Evolutionary conservation across 331 rosid species (phyloP).

Genomic region (Malus hybrid): DNA sequence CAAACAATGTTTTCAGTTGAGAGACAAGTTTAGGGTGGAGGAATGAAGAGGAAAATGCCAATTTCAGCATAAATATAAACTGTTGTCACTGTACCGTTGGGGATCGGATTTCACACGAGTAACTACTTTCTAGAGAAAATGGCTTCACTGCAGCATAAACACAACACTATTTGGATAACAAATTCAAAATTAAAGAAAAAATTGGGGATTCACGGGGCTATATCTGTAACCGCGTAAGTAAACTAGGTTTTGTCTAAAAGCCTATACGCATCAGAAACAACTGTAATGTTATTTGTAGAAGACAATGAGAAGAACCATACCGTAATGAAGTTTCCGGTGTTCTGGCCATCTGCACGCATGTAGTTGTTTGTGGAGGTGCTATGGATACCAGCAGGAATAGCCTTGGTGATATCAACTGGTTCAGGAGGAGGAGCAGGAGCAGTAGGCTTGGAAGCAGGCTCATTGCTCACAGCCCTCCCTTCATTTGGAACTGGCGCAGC

Average conservation of each 20-base stretch:
- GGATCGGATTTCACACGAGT: too few relatives aligned
- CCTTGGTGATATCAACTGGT: slow-evolving; percentile 55
- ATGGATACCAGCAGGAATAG: slow-evolving; percentile 86
- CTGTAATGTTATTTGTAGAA: neutral
- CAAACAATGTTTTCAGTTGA: neutral
- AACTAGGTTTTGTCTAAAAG: neutral
- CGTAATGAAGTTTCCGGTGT: slow-evolving; percentile 95
- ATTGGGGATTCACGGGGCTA: neutral
- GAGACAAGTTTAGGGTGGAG: neutral
- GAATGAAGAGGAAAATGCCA: neutral
- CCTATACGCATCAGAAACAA: too few relatives aligned
- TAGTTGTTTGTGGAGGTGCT: slow-evolving; percentile 68
- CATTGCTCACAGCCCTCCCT: slow-evolving; percentile 16
- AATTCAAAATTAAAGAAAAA: neutral
- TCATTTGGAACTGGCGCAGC: slow-evolving; percentile 26
- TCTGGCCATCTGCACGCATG: slow-evolving; percentile 82
- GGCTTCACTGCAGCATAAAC: too few relatives aligned
- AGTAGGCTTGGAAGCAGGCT: slow-evolving; percentile 62
- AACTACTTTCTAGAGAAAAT: too few relatives aligned
- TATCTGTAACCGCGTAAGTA: neutral
- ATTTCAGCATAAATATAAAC: neutral
- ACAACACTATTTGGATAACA: neutral
- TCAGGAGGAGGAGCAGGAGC: slow-evolving; percentile 29
- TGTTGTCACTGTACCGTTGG: neutral
- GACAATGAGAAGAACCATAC: slow-evolving; percentile 28